Conservation (phyloP, 371 early-diverging fungal genomes). For the Mortierella sp. region DNA sequence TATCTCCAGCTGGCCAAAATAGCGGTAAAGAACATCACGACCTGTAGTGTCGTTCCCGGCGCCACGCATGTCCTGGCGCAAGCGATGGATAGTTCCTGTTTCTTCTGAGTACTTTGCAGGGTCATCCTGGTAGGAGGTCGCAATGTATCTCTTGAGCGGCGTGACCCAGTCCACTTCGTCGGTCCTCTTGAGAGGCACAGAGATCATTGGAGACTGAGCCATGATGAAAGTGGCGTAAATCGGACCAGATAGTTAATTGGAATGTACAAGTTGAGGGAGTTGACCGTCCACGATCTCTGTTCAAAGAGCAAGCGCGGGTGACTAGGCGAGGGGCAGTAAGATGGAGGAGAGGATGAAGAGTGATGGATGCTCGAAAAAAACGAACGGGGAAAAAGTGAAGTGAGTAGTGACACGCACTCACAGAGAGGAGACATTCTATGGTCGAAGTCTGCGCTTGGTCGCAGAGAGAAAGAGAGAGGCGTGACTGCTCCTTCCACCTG, state of each 20-base stretch:
- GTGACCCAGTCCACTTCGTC: conserved; percentile 91
- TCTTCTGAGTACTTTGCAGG: conserved; percentile 89
- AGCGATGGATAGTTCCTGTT: conserved; percentile 85
- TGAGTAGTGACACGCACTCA: background rate
- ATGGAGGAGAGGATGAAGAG: background rate
- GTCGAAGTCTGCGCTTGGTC: no score
- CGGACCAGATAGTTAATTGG: no score
- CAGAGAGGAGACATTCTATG: no score
- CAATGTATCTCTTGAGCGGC: conserved; percentile 87
- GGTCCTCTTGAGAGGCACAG: conserved; percentile 79
- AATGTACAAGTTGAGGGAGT: background rate
- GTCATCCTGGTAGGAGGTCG: conserved; percentile 87
- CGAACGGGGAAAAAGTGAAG: background rate
- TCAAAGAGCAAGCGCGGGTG: background rate
- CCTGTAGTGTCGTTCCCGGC: conserved; percentile 93
- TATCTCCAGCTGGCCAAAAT: conserved; percentile 95
- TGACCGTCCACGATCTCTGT: background rate
- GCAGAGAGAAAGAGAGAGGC: no score
- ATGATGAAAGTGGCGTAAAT: conserved; percentile 1
- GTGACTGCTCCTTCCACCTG: background rate
- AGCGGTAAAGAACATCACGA: conserved; percentile 91
- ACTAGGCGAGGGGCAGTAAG: background rate
- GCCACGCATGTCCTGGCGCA: conserved; percentile 95
- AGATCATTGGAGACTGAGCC: conserved; percentile 54
- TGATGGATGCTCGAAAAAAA: background rate